Base-by-base conservation (phyloP, 768 basidiomycete species). In the Clavulina sp. region DNA sequence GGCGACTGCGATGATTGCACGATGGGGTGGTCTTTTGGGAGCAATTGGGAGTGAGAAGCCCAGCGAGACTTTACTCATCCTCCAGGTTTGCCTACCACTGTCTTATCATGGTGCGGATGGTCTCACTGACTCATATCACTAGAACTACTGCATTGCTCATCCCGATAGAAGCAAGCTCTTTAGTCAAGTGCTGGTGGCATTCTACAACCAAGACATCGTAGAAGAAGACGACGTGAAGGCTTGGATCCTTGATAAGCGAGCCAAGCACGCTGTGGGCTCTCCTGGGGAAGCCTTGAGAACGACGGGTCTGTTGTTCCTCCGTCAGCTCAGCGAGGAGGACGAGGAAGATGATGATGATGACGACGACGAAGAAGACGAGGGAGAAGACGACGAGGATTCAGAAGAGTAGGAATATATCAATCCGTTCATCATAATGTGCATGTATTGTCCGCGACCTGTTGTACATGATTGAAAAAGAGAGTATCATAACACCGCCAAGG, bases 171-270 rank as follows among this genome's bases (percentile, higher is more conserved):
- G 77, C 59, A 70, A 76, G 18, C 69, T 88, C 52, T 97, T 95
- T 64, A 84, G 84, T 3, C 78, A 84, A 59, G 75, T 93, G 52
- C 74, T 97, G 23, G 81, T 81, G 29, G 80, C 81, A 2, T 69
- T 91, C 13, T 99, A 96, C 64, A 84, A 93, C 61, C 73, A 74
- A n/a, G 93, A 99, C 62, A 75, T 95, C 41, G 79, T 95, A 2
- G 84, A 85, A 47, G 89, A 91, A 60, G 83, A 87, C 48, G 81
- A 88, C 57, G 81, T 96, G 57, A 77, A 85, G n/a, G 71, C 68
- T 47, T 99, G 93, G 93, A 80, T 91, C 36, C 49, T 36, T 21
- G 30, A 52, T 30, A 26, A 26, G n/a, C 41, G 48, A 23, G 18
- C 29, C 24, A 48, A 48, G 43, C 31, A 56, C 34, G 29, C 26